These are phyloP conservation scores for Calophaca sinica DNA, from an alignment of 306 rosid genomes.

Conservation along the genomic window DNA sequence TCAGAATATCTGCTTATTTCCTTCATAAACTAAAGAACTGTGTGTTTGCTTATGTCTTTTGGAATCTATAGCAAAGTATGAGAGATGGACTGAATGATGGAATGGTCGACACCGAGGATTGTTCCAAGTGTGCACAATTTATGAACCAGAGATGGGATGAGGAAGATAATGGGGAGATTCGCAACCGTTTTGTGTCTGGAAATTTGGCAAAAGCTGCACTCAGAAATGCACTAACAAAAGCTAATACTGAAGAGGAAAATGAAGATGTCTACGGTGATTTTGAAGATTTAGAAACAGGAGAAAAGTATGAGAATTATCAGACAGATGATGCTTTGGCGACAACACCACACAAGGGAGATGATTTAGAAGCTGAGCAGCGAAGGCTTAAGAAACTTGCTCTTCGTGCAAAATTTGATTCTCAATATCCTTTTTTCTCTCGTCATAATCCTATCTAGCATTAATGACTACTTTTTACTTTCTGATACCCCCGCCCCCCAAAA, in stretches of 20 bases:
- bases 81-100: constrained; percentile 57
- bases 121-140: constrained; percentile 67
- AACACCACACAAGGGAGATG: constrained; percentile 51
- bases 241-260: constrained; percentile 56
- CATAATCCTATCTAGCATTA: background rate
- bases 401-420: constrained; percentile 85
- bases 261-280: constrained; percentile 77
- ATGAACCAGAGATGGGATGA: constrained; percentile 58
- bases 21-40: constrained; percentile 37
- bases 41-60: constrained; percentile 32
- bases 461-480: constrained; percentile 19
- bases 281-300: constrained; percentile 94
- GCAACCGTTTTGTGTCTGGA: constrained; percentile 86
- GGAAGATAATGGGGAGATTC: constrained; percentile 61
- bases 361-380: constrained; percentile 66
- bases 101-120: constrained; percentile 70
- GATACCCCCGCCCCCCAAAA: background rate
- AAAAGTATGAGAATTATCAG: constrained; percentile 50
- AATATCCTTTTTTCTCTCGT: constrained; percentile 73
- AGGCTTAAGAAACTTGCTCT: constrained; percentile 84
- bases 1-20: constrained; percentile 19
- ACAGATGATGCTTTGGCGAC: constrained; percentile 44
- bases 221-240: constrained; percentile 58
- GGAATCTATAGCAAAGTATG: constrained; percentile 50
- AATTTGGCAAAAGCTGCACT: constrained; percentile 88